A percentile compares a stretch with the other conserved stretches of the same genome.
These are phyloP conservation scores for Perkinsus marinus DNA, from an alignment of 169 alveolate species.

Conservation along the genomic window DNA sequence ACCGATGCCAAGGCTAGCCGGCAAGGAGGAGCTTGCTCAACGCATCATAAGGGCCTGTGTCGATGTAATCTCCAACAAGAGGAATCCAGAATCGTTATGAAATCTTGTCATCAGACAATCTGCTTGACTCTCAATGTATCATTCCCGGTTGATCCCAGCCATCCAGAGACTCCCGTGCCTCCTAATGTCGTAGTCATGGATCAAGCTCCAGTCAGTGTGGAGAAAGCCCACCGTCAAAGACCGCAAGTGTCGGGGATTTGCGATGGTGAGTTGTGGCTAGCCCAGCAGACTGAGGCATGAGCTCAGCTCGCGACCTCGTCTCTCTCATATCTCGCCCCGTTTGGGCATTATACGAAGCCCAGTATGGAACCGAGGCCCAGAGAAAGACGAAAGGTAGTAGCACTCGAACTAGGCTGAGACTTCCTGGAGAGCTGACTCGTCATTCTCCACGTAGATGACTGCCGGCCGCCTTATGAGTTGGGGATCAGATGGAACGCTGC, in stretches of 20 bases:
- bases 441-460: background rate
- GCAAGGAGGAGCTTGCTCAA: background rate
- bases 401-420: background rate
- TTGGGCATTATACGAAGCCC: background rate
- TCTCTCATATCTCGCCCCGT: background rate
- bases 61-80: background rate
- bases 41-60: background rate
- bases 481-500: background rate
- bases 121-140: background rate
- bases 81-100: no score
- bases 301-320: background rate
- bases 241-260: background rate
- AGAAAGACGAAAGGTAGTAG: background rate
- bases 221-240: background rate
- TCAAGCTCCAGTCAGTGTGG: background rate
- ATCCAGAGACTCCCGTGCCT: background rate
- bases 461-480: background rate
- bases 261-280: background rate
- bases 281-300: background rate
- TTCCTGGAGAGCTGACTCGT: background rate
- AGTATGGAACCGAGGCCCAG: background rate
- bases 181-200: background rate
- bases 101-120: background rate
- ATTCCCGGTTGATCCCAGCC: background rate
- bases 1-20: background rate